phyloP scores from a whole-genome alignment of 176 grass and related monocot genomes.

The Bolboschoenus planiculmis region DNA sequence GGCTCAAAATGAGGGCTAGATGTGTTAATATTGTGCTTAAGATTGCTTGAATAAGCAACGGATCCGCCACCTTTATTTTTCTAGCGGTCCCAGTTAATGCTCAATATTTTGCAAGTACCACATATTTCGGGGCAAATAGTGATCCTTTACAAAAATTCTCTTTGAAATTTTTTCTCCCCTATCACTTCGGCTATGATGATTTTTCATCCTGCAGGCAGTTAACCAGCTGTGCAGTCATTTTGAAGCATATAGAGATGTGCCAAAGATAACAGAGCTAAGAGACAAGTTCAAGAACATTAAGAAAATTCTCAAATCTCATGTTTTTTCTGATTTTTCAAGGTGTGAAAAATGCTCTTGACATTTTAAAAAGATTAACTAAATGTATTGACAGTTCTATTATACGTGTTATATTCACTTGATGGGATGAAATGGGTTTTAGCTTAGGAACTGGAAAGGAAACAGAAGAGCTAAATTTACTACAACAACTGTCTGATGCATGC shows the following conservation, averaged over 20 bases:
- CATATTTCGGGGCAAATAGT: background rate
- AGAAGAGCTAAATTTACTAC: constrained; percentile 78
- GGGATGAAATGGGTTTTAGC: constrained; percentile 36
- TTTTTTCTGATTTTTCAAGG: constrained; percentile 98
- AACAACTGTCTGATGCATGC: constrained; percentile 96
- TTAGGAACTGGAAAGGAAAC: constrained; percentile 99
- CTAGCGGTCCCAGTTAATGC: background rate
- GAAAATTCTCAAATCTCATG: constrained; percentile 99
- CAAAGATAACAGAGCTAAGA: constrained; percentile 95
- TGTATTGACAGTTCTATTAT: background rate
- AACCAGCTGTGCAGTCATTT: constrained; percentile 98
- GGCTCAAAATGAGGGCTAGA: background rate
- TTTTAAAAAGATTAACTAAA: background rate
- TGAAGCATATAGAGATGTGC: constrained; percentile 95
- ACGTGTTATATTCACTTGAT: background rate
- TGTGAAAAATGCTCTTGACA: constrained; percentile 17
- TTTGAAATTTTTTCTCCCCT: background rate
- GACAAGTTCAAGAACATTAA: constrained; percentile 99
- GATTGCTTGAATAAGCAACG: background rate
- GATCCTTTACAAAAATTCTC: too few species aligned
- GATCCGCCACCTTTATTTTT: background rate
- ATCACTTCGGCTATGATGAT: background rate
- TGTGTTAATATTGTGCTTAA: background rate
- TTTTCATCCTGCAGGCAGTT: constrained; percentile 61
- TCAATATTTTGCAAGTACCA: background rate